Percentiles rank a stretch among this genome's conserved stretches.
phyloP scores from a whole-genome alignment of 2,329 filamentous ascomycete species.

The Diaporthe vexans region DNA sequence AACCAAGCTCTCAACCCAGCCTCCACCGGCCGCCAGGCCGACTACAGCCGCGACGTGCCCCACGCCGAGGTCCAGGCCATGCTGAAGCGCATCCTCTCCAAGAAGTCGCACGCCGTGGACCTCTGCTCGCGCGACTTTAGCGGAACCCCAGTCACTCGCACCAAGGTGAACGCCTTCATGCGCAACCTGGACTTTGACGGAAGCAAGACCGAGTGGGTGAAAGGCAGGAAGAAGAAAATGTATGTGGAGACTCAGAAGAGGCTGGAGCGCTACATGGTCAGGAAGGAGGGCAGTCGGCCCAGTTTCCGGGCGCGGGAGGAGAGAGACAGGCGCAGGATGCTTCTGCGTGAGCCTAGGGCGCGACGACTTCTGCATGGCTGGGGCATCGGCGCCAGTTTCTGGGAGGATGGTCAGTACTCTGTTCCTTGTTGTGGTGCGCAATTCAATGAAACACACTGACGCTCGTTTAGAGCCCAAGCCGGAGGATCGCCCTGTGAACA shows the following conservation, averaged over 20 bases:
- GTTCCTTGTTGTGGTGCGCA: neutral
- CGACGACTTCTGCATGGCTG: conserved; percentile 32
- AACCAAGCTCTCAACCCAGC: conserved; percentile 40
- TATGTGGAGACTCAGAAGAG: conserved; percentile 14
- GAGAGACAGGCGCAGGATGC: conserved; percentile 19
- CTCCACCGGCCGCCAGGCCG: neutral
- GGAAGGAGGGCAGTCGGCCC: conserved; percentile 2
- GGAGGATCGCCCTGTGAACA: neutral
- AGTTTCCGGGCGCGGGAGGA: conserved; percentile 26
- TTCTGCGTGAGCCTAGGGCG: conserved; percentile 23
- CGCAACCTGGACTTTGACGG: conserved; percentile 36
- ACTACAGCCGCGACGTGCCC: conserved; percentile 38
- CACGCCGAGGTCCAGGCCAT: conserved; percentile 31
- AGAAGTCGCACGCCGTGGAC: conserved; percentile 39
- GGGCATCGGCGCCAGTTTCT: conserved; percentile 39
- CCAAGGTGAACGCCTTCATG: conserved; percentile 37
- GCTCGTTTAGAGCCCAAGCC: neutral
- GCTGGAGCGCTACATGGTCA: conserved; percentile 1
- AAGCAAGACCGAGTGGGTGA: conserved; percentile 29
- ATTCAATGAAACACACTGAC: neutral
- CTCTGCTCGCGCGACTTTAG: conserved; percentile 2
- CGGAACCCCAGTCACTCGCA: conserved; percentile 16
- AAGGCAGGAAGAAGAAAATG: neutral
- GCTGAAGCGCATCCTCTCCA: conserved; percentile 38
- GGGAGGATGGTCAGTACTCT: conserved; percentile 33